Base-by-base conservation (phyloP, 352 stramenopile genomes). In the Globisporangium spinosum region DNA sequence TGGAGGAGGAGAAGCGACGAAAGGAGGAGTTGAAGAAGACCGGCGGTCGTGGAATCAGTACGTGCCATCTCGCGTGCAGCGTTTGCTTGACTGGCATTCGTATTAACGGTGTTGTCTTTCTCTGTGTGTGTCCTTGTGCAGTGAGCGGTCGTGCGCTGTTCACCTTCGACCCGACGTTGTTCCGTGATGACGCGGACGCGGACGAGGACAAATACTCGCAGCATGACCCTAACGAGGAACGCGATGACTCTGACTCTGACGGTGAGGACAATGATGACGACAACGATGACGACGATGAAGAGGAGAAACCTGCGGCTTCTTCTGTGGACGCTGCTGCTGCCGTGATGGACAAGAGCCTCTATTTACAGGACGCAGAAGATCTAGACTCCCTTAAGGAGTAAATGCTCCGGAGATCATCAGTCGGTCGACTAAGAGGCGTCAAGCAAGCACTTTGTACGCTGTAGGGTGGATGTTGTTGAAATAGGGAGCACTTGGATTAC, bases 61-160 rank as follows among this genome's bases (percentile, higher is more conserved):
- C 79, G 84, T 93, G 71, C 27, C 67, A 54, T 63, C 34, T 61
- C 20, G 15, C 7, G 17, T 27, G 13, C 12, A 4, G 17, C 22
- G 35, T 22, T 8, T 34, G 34, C 8, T 62, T 71, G 15, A 58
- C 22, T 51, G 27, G 20, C 45, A 8, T 22, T 62, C 15, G 27
- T 70, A 67, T 55, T 53, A 43, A 68, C 58, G 25, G 40, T 66
- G 38, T 59, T 70, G 40, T 23, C 59, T 68, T 23, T 67, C 12
- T 58, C 12, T 79, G n/a, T 65, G 75, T 58, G 43, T 64, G 29
- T 61, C 67, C 25, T 56, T 55, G 63, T 72, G 64, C 63, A 92
- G 87, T 97, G 82, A 97, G 87, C 87, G 91, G 91, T 79, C 85
- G 90, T 79, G 89, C 89, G 35, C 71, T 97, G 71, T 97, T 97